Conservation (phyloP, 106 monocot species). For the Alisma plantagoaquatica region DNA sequence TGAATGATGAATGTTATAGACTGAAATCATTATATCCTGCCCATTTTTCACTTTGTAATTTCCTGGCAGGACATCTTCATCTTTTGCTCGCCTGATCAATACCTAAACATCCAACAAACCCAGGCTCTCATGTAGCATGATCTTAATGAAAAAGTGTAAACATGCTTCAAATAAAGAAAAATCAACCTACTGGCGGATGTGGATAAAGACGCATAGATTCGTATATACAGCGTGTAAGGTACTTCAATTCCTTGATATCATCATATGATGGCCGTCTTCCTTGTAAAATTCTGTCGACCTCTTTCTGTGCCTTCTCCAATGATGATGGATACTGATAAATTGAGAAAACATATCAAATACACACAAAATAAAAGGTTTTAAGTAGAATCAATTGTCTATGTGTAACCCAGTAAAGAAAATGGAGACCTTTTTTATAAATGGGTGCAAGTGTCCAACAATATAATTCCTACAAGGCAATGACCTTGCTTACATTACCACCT, state of each 20-base stretch:
- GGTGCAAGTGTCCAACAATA: no score
- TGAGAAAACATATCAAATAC: no score
- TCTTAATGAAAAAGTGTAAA: background rate
- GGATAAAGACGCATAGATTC: slow-evolving; percentile 98
- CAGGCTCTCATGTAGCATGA: no score
- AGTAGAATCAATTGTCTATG: no score
- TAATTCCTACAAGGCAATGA: no score
- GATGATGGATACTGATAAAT: slow-evolving; percentile 47
- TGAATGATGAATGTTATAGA: slow-evolving; percentile 92
- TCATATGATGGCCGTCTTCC: slow-evolving; percentile 79
- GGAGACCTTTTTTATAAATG: no score
- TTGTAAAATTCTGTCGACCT: slow-evolving; percentile 74
- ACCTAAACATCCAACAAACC: slow-evolving; percentile 43
- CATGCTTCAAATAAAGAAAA: no score
- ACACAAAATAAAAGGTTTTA: no score
- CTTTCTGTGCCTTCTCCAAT: slow-evolving; percentile 61
- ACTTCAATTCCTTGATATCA: slow-evolving; percentile 88
- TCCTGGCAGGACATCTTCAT: slow-evolving; percentile 86
- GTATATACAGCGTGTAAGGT: slow-evolving; percentile 79
- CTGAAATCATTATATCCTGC: slow-evolving; percentile 98
- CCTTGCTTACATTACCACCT: no score
- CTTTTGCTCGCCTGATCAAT: slow-evolving; percentile 80
- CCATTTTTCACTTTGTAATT: slow-evolving; percentile 76
- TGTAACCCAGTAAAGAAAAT: no score
- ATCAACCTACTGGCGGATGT: slow-evolving; percentile 89